Conservation (phyloP, 179 eudicot genomes). For the Patellifolia procumbens region DNA sequence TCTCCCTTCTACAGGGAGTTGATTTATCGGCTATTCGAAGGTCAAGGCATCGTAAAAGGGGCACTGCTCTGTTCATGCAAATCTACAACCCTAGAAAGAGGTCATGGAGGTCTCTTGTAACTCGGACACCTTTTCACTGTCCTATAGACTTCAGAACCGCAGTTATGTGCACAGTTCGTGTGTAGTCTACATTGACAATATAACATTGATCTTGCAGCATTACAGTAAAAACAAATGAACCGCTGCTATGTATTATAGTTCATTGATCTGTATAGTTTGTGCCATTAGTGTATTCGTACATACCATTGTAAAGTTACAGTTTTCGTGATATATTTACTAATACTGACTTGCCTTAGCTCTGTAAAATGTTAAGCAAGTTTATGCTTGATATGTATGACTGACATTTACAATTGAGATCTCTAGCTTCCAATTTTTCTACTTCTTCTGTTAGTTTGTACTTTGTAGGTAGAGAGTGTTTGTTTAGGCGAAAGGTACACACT, state of each 20-base stretch:
- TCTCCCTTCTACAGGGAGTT: slow-evolving; percentile 48
- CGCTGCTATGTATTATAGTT: not conserved
- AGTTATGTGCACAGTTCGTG: slow-evolving; percentile 71
- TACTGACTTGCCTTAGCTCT: not conserved
- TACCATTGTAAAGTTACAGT: not conserved
- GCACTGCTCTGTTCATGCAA: slow-evolving; percentile 57
- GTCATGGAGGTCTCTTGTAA: slow-evolving; percentile 68
- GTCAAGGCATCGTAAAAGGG: slow-evolving; percentile 57
- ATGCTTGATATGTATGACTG: not conserved
- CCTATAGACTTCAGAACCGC: slow-evolving; percentile 72
- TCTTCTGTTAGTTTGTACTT: too few species aligned
- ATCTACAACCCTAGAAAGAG: slow-evolving; percentile 65
- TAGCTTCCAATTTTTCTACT: too few species aligned
- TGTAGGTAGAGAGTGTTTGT: too few species aligned
- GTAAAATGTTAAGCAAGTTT: too few species aligned
- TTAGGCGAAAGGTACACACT: too few species aligned
- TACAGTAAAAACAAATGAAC: slow-evolving; percentile 1
- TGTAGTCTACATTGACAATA: slow-evolving; percentile 21
- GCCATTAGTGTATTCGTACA: not conserved
- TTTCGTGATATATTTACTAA: not conserved
- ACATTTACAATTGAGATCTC: not conserved
- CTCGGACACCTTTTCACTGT: slow-evolving; percentile 59
- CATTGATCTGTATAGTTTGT: slow-evolving; percentile 2
- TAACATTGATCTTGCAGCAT: not conserved
- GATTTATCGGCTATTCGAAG: slow-evolving; percentile 51